Conservation (phyloP, 352 stramenopile species). For the Phytophthora agathidicida region DNA sequence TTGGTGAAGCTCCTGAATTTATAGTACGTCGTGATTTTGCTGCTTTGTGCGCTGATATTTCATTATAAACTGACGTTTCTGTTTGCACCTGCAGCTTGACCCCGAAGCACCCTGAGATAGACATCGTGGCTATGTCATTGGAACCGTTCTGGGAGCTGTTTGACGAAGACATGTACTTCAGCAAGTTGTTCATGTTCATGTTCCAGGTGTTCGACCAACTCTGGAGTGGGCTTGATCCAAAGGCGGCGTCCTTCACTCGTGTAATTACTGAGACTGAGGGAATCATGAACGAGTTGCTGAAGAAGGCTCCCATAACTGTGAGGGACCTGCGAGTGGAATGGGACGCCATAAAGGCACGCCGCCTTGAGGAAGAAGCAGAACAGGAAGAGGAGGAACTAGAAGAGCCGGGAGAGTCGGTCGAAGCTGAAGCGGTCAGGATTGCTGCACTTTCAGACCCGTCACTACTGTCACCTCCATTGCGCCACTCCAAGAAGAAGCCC, state of each 20-base stretch:
- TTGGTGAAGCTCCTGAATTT: conserved; percentile 79
- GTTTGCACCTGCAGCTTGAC: conserved; percentile 39
- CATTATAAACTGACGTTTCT: conserved; percentile 9
- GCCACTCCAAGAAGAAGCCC: conserved; percentile 46
- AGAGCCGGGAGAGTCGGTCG: conserved; percentile 15
- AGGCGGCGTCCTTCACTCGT: conserved; percentile 77
- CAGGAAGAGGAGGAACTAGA: conserved; percentile 37
- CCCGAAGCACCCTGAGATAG: conserved; percentile 66
- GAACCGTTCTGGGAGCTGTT: conserved; percentile 88
- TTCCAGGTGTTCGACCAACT: conserved; percentile 80
- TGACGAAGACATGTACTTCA: conserved; percentile 80
- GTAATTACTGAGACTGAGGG: conserved; percentile 81
- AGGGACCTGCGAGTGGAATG: conserved; percentile 74
- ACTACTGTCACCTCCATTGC: conserved; percentile 26
- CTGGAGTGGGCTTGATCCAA: conserved; percentile 63
- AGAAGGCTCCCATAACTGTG: conserved; percentile 60
- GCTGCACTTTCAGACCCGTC: conserved; percentile 17
- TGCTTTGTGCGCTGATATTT: conserved; percentile 1
- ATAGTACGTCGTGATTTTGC: conserved; percentile 47
- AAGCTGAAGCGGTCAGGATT: conserved; percentile 40
- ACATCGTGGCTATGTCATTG: conserved; percentile 77
- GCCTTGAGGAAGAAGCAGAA: conserved; percentile 27
- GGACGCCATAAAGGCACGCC: conserved; percentile 50
- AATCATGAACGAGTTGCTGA: conserved; percentile 72
- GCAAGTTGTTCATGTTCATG: conserved; percentile 80